Conservation (phyloP, 2,329 filamentous ascomycete species). For the Exophiala sideris region DNA sequence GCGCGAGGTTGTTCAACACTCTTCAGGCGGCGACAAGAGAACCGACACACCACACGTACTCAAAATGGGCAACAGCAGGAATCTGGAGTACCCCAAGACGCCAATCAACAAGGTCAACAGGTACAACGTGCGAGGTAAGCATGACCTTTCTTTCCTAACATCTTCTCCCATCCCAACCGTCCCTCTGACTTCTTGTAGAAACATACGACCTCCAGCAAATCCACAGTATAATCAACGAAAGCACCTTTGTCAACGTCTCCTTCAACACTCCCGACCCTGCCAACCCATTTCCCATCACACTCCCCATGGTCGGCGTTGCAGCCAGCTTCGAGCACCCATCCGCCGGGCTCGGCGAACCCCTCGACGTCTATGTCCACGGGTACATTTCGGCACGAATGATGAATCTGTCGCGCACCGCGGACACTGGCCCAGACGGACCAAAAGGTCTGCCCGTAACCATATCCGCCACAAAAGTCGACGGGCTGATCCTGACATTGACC, state of each 20-base stretch:
- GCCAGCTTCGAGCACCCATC: conserved; percentile 65
- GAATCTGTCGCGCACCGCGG: conserved; percentile 64
- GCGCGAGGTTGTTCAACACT: too few relatives aligned
- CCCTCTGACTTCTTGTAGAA: conserved; percentile 44
- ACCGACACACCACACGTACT: too few relatives aligned
- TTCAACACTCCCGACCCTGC: conserved; percentile 58
- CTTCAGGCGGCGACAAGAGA: too few relatives aligned
- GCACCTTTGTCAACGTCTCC: conserved; percentile 72
- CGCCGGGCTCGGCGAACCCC: conserved; percentile 58
- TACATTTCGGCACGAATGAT: conserved; percentile 77
- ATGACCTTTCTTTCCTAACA: background rate
- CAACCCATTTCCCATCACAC: conserved; percentile 69
- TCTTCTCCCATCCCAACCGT: background rate
- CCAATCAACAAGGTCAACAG: conserved; percentile 64
- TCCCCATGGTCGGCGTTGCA: conserved; percentile 85
- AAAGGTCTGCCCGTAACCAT: conserved; percentile 66
- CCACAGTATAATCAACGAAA: conserved; percentile 69
- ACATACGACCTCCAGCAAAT: conserved; percentile 69
- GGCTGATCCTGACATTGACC: conserved; percentile 72
- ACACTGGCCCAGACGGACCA: conserved; percentile 31
- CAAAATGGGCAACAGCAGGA: conserved; percentile 32
- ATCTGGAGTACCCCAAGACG: conserved; percentile 57
- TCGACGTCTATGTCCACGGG: conserved; percentile 78
- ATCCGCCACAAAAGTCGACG: conserved; percentile 71
- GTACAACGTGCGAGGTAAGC: conserved; percentile 60